Percentiles rank a stretch among this genome's conserved stretches.
These are phyloP conservation scores for Xylariaceae sp. DNA, from an alignment of 2,329 filamentous ascomycete genomes.

Conservation along the genomic window DNA sequence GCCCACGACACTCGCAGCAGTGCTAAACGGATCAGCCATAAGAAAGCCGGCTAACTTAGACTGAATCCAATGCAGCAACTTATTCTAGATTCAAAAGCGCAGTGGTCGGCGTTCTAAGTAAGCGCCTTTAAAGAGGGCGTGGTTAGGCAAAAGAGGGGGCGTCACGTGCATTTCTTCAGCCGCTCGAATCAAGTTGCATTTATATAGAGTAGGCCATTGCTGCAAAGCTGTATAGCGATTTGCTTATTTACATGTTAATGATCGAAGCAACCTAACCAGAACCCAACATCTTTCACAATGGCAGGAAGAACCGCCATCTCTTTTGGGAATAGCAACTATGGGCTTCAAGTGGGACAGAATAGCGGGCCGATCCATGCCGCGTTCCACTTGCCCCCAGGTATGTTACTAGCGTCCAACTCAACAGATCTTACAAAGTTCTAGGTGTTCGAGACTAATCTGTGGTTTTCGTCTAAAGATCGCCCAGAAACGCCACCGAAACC, in stretches of 20 bases:
- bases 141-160: background rate
- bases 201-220: background rate
- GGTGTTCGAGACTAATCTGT: too few species aligned
- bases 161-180: background rate
- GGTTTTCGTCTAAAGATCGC: too few species aligned
- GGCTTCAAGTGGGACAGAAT: slow-evolving; percentile 8
- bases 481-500: slow-evolving; percentile 7
- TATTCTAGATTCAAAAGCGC: too few species aligned
- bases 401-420: too few species aligned
- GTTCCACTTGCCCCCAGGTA: slow-evolving; percentile 5
- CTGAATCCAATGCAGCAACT: too few species aligned
- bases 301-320: background rate
- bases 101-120: too few species aligned
- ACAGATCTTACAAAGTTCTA: too few species aligned
- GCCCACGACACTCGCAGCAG: background rate
- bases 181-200: background rate
- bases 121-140: background rate
- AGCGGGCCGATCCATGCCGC: background rate
- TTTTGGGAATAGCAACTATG: background rate
- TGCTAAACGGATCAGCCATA: background rate
- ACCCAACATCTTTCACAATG: too few species aligned
- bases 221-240: background rate
- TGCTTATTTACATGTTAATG: background rate
- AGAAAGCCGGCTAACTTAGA: too few species aligned
- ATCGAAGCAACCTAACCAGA: too few species aligned